Base-by-base conservation (phyloP, 805 yeast genomes). In the Pichia ethanolica region DNA sequence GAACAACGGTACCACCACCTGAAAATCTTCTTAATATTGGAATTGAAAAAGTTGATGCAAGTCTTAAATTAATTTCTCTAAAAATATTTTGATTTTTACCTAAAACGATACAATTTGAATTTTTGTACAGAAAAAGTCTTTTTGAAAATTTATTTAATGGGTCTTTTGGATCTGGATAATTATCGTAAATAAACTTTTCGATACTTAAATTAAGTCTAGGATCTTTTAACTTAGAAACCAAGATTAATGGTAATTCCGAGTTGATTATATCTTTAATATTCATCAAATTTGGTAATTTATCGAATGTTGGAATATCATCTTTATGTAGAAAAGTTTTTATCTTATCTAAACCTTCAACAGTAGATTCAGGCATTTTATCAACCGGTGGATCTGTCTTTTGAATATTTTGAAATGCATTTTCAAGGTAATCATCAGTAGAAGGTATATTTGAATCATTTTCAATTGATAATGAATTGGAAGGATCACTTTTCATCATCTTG, bases 1-100 rank as follows among this genome's bases (percentile, higher is more conserved):
- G 99, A 10, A 89, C 96, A 1, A 93, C 99, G 0, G 97, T 81
- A 0, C 99, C 99, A 2, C 99, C 99, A 0, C 99, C 99, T 8
- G 93, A 83, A 44, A 77, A 70, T 49, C 99, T 71, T 56, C 99
- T 71, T 6, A 93, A 62, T 7, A 90, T 60, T 0, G 95, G 91
- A 28, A 87, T 73, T 3, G 70, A 69, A 4, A 77, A 63, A 0
- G 70, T 56, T 5, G 73, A 67, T 5, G 86, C 67, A 12, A 79
- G 59, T 0, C 79, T 73, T 3, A 93, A 49, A 58, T 87, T 86
- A 38, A 82, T 75, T 62, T 93, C 99, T 51, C 81, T 78, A 88
- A 91, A 91, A 3, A 97, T 95, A 54, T 89, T 93, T 66, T 93
- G 99, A 61, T 93, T 93, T 60, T 95, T 89, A 0, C 99, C 99